Base-by-base conservation (phyloP, 805 yeast species). In the Starmera dryadoides region DNA sequence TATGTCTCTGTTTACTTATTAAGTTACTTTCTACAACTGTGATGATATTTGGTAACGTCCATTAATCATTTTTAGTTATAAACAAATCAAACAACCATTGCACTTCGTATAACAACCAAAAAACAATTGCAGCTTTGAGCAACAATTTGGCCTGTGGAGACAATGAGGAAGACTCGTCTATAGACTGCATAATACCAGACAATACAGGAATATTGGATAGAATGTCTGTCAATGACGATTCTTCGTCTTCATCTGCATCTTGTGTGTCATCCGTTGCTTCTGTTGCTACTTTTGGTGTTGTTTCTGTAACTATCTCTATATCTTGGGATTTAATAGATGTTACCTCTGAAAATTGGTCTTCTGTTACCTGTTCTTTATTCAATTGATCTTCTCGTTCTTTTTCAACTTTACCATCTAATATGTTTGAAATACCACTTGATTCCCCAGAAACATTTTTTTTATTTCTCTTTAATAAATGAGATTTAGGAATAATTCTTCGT, bases 81-180 rank as follows among this genome's bases (percentile, higher is more conserved):
- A n/a, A n/a, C n/a, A n/a, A n/a, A n/a, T 49, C 49, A 6, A 36
- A 12, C 9, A 50, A 11, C 16, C 38, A 20, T 25, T 48, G 68
- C 56, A 48, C 52, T 58, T 47, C 62, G 50, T 49, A 64, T 47
- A 30, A 62, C 57, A 33, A 57, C 53, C 48, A 60, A 47, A 49
- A 51, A 47, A 32, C 51, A 42, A 49, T 53, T 53, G 60, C 57
- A 14, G 37, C 12, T 26, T 43, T 46, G 29, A 43, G 21, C 11
- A 42, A 28, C 2, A 41, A 34, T 41, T 46, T 35, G 45, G 22
- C n/a, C 32, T 44, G 35, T 19, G 35, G 29, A 8, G 28, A 19
- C 17, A 33, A n/a, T n/a, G 35, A n/a, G 4, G 26, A 14, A n/a
- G 20, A n/a, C 29, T 21, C 17, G 28, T 33, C 35, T 7, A 33